Percentiles rank a stretch among this genome's conserved stretches.
Evolutionary conservation across 306 rosid species (phyloP).

Genomic region (Trifolium repens): DNA sequence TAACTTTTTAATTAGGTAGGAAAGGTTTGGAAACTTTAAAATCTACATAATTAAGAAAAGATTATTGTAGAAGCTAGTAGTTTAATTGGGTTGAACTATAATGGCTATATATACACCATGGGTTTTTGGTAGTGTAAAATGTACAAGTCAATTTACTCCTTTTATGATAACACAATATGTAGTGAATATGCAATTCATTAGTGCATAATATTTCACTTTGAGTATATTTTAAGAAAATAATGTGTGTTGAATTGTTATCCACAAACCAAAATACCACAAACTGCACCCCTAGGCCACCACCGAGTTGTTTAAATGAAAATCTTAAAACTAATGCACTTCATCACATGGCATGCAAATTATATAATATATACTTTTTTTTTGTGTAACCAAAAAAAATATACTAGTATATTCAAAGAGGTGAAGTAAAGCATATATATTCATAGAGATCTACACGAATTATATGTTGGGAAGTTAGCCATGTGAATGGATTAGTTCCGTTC

Average conservation of each 20-base stretch:
- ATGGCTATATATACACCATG: constrained; percentile 15
- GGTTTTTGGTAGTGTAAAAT: background rate
- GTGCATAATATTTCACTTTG: constrained; percentile 35
- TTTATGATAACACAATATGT: constrained; percentile 32
- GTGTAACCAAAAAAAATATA: too few relatives aligned
- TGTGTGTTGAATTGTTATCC: constrained; percentile 37
- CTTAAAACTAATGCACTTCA: background rate
- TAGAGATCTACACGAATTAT: constrained; percentile 30
- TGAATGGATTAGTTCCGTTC: constrained; percentile 46
- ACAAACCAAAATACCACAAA: constrained; percentile 5
- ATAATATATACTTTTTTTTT: too few relatives aligned
- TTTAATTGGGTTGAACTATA: constrained; percentile 28
- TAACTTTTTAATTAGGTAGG: constrained; percentile 37
- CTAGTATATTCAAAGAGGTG: background rate
- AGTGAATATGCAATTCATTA: constrained; percentile 35
- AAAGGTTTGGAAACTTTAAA: constrained; percentile 35
- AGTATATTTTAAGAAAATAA: constrained; percentile 54
- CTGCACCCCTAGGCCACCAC: background rate
- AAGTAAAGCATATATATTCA: constrained; percentile 23
- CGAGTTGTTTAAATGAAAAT: background rate
- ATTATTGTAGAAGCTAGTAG: constrained; percentile 28
- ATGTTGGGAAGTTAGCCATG: constrained; percentile 40
- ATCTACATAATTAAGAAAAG: constrained; percentile 17
- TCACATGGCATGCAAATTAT: constrained; percentile 31
- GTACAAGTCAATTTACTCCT: constrained; percentile 7